These are phyloP conservation scores for Tranzscheliella williamsii DNA, from an alignment of 1,284 basidiomycete genomes.

Conservation along the genomic window DNA sequence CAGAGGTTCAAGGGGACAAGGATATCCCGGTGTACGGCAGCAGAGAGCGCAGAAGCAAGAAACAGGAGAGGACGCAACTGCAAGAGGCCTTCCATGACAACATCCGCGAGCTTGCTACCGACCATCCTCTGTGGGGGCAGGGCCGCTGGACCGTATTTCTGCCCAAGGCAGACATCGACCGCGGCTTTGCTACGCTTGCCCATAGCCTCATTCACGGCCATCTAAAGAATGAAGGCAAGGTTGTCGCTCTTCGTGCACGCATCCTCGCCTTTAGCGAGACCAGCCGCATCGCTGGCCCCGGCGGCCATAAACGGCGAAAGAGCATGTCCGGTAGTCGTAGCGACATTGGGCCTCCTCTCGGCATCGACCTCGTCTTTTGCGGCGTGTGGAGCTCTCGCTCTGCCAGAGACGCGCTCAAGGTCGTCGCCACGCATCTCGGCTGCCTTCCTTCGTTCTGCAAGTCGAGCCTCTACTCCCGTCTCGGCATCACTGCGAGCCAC, in stretches of 20 bases:
- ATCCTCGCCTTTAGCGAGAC: conserved; percentile 1
- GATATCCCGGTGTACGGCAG: too few species aligned
- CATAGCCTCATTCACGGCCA: conserved; percentile 11
- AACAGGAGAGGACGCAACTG: conserved; percentile 16
- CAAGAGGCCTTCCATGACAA: conserved; percentile 16
- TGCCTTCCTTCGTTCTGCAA: conserved; percentile 23
- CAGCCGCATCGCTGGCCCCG: background rate
- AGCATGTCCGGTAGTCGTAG: background rate
- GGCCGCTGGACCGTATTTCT: conserved; percentile 25
- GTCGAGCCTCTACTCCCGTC: conserved; percentile 11
- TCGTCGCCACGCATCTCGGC: conserved; percentile 8
- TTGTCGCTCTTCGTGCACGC: conserved; percentile 19
- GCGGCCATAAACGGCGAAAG: conserved; percentile 1
- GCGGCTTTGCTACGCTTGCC: conserved; percentile 3
- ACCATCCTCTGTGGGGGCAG: conserved; percentile 17
- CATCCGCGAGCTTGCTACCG: conserved; percentile 8
- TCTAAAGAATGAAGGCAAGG: conserved; percentile 1
- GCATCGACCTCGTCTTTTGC: conserved; percentile 22
- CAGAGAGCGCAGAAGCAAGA: too few species aligned
- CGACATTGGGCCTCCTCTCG: conserved; percentile 1
- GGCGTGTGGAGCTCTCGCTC: conserved; percentile 10
- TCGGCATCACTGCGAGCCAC: conserved; percentile 13
- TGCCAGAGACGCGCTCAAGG: conserved; percentile 8
- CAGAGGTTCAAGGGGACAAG: too few species aligned
- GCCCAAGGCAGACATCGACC: conserved; percentile 5